Percentiles rank a stretch among this genome's conserved stretches.
These are phyloP conservation scores for Phoma sp. DNA, from an alignment of 2,329 filamentous ascomycete genomes.

Conservation along the genomic window DNA sequence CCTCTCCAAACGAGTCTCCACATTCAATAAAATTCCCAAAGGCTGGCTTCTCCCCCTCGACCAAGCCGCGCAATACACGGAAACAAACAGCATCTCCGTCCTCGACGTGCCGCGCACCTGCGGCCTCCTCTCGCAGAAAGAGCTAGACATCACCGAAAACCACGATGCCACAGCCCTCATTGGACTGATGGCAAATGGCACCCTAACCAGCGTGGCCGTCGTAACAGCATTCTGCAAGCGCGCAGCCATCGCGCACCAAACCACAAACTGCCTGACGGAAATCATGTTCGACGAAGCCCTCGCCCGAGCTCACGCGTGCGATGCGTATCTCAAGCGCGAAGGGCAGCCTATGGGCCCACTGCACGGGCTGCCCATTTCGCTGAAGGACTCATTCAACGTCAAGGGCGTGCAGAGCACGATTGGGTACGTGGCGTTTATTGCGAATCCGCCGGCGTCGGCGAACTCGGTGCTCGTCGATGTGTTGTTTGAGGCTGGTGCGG, in stretches of 20 bases:
- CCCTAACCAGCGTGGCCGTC: constrained; percentile 52
- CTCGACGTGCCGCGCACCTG: constrained; percentile 40
- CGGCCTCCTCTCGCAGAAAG: constrained; percentile 40
- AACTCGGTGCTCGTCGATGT: constrained; percentile 49
- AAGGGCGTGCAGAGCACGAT: constrained; percentile 65
- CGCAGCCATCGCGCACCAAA: constrained; percentile 64
- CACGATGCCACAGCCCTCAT: constrained; percentile 46
- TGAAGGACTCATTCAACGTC: constrained; percentile 66
- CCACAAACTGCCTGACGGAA: constrained; percentile 58
- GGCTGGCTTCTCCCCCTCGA: constrained; percentile 42
- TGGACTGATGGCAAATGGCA: constrained; percentile 29
- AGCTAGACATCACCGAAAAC: constrained; percentile 46
- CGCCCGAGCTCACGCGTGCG: constrained; percentile 47
- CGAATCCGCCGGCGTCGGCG: constrained; percentile 37
- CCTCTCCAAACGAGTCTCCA: constrained; percentile 38
- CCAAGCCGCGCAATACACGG: constrained; percentile 25
- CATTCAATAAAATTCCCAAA: constrained; percentile 40
- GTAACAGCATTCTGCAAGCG: constrained; percentile 62
- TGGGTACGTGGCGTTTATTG: constrained; percentile 61
- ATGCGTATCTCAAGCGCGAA: constrained; percentile 46
- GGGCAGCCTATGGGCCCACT: constrained; percentile 58
- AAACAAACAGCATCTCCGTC: constrained; percentile 33
- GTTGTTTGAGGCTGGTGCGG: constrained; percentile 53
- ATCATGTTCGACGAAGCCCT: constrained; percentile 54
- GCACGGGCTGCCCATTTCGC: constrained; percentile 60